These are phyloP conservation scores for Pseudevernia furfuracea DNA, from an alignment of 495 filamentous ascomycete species.

Conservation along the genomic window DNA sequence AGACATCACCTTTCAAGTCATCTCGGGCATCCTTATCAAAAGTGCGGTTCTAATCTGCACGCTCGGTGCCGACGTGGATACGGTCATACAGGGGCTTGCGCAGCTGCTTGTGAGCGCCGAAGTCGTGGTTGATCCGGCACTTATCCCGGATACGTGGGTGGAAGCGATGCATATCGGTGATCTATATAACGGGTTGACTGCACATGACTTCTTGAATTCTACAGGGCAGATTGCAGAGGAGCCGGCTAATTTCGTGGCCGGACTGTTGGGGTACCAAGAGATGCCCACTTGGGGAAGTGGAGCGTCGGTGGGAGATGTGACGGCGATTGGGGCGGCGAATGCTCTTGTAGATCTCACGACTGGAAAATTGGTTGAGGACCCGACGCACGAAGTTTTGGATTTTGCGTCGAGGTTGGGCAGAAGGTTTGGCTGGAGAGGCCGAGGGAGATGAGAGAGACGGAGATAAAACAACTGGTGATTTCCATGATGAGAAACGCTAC, in stretches of 20 bases:
- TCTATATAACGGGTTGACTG: neutral
- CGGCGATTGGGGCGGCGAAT: neutral
- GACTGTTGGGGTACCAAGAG: neutral
- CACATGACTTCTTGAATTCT: neutral
- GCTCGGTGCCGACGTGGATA: constrained; percentile 1
- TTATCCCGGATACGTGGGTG: neutral
- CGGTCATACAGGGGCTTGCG: neutral
- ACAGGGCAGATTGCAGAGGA: neutral
- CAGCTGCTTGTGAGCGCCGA: constrained; percentile 3
- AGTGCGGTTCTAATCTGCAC: neutral
- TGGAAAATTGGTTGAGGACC: neutral
- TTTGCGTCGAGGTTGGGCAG: neutral
- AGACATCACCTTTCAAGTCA: constrained; percentile 1
- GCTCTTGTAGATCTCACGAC: neutral
- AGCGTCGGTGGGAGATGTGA: neutral
- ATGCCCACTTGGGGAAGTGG: neutral
- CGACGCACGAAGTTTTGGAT: neutral
- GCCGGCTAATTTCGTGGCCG: neutral
- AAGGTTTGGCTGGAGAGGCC: neutral
- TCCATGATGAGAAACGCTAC: neutral
- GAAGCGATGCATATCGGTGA: neutral
- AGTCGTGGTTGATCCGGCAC: neutral
- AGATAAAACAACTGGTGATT: neutral
- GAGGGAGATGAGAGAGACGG: neutral
- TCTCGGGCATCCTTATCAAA: constrained; percentile 1